Conservation (phyloP, 345 rosid genomes). For the Gossypium turneri region DNA sequence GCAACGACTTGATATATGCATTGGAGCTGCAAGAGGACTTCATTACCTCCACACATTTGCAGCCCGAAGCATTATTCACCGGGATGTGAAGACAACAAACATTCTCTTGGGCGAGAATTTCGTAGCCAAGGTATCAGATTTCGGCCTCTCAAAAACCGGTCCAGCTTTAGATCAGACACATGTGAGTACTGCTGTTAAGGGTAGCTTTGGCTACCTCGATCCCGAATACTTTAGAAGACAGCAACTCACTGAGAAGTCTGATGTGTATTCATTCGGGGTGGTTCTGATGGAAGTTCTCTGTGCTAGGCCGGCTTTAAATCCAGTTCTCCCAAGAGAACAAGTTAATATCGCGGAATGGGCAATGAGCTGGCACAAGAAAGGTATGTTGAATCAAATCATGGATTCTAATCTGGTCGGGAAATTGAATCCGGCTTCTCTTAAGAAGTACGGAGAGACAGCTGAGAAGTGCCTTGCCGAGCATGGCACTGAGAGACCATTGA, state of each 20-base stretch:
- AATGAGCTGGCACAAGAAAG: slow-evolving; percentile 92
- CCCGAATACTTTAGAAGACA: slow-evolving; percentile 98
- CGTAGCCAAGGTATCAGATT: slow-evolving; percentile 95
- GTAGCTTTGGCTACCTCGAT: slow-evolving; percentile 96
- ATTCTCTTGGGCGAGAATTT: slow-evolving; percentile 87
- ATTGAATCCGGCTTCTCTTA: slow-evolving; percentile 79
- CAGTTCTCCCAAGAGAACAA: slow-evolving; percentile 47
- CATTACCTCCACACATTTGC: slow-evolving; percentile 98
- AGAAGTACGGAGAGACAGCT: slow-evolving; percentile 92
- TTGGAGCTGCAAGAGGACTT: slow-evolving; percentile 94
- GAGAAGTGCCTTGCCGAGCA: slow-evolving; percentile 94
- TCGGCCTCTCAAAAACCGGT: slow-evolving; percentile 92
- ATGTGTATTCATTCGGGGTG: slow-evolving; percentile 94
- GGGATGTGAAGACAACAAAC: slow-evolving; percentile 95
- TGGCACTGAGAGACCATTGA: slow-evolving; percentile 85
- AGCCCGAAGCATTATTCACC: slow-evolving; percentile 90
- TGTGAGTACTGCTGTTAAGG: slow-evolving; percentile 98
- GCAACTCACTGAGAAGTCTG: slow-evolving; percentile 90
- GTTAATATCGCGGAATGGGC: slow-evolving; percentile 99
- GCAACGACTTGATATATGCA: slow-evolving; percentile 93
- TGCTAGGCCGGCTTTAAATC: slow-evolving; percentile 91
- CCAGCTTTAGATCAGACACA: slow-evolving; percentile 91
- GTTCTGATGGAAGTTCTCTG: slow-evolving; percentile 97
- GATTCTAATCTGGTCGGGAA: slow-evolving; percentile 77
- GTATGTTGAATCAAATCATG: slow-evolving; percentile 92